Conservation (phyloP, 192 early-diverging fungal species). For the Diversispora eburnea region DNA sequence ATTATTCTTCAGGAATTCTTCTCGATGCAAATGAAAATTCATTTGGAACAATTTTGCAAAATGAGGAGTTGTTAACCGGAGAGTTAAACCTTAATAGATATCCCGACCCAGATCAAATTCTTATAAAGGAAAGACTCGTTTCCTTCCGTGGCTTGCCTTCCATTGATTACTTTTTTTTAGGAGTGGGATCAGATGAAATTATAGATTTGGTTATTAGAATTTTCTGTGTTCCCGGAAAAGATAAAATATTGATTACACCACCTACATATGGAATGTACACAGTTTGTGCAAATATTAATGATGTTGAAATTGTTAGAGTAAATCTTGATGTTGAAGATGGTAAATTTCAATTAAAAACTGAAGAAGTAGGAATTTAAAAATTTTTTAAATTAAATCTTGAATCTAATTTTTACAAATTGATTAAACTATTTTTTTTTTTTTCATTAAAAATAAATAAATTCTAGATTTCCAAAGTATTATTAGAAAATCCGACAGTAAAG, state of each 20-base stretch:
- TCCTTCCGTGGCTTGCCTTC: slow-evolving; percentile 66
- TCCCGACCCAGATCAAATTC: slow-evolving; percentile 89
- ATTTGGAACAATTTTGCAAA: slow-evolving; percentile 58
- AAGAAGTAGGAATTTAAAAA: slow-evolving; percentile 43
- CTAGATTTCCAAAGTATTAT: slow-evolving; percentile 60
- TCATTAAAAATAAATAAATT: slow-evolving; percentile 11
- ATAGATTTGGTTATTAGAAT: slow-evolving; percentile 90
- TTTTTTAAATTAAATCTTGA: not conserved
- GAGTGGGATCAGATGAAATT: slow-evolving; percentile 96
- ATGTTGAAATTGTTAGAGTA: slow-evolving; percentile 85
- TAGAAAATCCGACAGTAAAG: slow-evolving; percentile 78
- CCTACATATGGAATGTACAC: slow-evolving; percentile 99
- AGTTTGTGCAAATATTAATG: slow-evolving; percentile 90
- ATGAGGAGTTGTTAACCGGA: not conserved
- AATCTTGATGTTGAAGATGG: slow-evolving; percentile 72
- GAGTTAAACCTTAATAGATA: slow-evolving; percentile 78
- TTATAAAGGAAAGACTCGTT: slow-evolving; percentile 75
- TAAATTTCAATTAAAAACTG: slow-evolving; percentile 61
- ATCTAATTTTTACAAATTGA: not conserved
- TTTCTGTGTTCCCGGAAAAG: slow-evolving; percentile 83
- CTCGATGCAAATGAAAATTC: slow-evolving; percentile 99
- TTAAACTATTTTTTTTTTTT: slow-evolving; percentile 31
- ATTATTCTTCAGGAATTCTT: slow-evolving; percentile 88
- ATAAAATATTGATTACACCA: slow-evolving; percentile 91
- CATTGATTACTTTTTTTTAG: slow-evolving; percentile 80